These are phyloP conservation scores for Hydrangea macrophylla DNA, from an alignment of 148 eudicot species.

Conservation along the genomic window DNA sequence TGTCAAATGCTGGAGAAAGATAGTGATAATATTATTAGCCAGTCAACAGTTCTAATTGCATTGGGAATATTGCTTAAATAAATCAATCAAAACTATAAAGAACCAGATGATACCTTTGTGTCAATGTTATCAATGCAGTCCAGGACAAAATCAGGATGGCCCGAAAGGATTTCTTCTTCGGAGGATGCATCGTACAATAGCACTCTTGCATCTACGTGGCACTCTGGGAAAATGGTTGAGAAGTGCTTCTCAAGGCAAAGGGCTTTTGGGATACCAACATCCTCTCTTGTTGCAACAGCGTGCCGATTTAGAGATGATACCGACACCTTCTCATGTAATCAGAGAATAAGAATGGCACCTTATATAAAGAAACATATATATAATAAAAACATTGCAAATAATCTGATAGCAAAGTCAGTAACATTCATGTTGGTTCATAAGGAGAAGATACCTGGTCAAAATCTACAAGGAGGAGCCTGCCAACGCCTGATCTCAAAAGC, in stretches of 20 bases:
- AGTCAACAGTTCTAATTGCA: neutral
- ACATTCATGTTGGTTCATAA: neutral
- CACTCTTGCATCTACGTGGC: constrained; percentile 85
- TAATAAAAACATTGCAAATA: neutral
- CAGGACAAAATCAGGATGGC: constrained; percentile 88
- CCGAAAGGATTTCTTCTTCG: constrained; percentile 88
- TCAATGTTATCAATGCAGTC: constrained; percentile 99
- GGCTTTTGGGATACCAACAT: constrained; percentile 95
- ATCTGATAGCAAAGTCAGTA: neutral
- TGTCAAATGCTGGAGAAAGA: constrained; percentile 2
- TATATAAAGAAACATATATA: neutral
- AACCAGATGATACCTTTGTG: constrained; percentile 64
- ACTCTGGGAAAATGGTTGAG: constrained; percentile 79
- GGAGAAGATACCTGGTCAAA: constrained; percentile 83
- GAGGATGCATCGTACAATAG: constrained; percentile 72
- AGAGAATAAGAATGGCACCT: neutral
- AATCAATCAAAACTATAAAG: constrained; percentile 7
- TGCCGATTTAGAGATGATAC: constrained; percentile 96
- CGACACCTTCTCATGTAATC: constrained; percentile 58
- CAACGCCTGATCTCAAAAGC: constrained; percentile 97
- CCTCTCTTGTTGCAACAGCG: constrained; percentile 95
- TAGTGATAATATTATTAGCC: neutral
- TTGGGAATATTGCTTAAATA: neutral
- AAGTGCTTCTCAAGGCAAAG: constrained; percentile 91
- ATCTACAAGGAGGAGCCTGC: constrained; percentile 88